Evolutionary conservation across 768 basidiomycete genomes (phyloP), one percentile per base, ranked within the genome.

Genomic region (Lactarius trivialis): DNA sequence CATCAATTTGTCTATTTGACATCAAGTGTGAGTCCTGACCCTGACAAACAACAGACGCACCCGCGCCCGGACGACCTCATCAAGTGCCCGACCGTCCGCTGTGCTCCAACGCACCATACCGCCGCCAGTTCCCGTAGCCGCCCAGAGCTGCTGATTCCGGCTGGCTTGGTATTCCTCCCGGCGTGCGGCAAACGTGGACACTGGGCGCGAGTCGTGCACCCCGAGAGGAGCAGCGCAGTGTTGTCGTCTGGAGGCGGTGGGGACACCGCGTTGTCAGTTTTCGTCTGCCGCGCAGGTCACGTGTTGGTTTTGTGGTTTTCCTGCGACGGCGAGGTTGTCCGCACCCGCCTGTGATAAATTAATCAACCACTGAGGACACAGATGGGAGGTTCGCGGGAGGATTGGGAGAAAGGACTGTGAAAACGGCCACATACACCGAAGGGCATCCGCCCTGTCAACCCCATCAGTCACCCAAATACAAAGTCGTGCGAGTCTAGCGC

Each of bases 41-140:
- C 85, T 82, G 60, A 94, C 77, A 73, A 97, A 97, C 70, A 91
- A 75, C 73, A 97, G 74, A 0, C 95, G 94, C 60, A 86, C 79
- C 76, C 88, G 19, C 19, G 17, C 19, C 6, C 17, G 4, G 17
- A 41, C 41, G 9, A n/a, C 41, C 39, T 41, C 19, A 1, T 41
- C 89, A 51, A 98, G 8, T n/a, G n/a, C 41, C n/a, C n/a, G 41
- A 43, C 21, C n/a, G 3, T 43, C n/a, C 4, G 41, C n/a, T 9
- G 9, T 3, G 41, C 41, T 21, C 9, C 41, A 43, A 21, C n/a
- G 41, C 9, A 21, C 41, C n/a, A 2, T 4, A 15, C 73, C 82
- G 60, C 84, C 86, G 3, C 78, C 73, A 15, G 74, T 78, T 75
- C 81, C 82, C 24, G 82, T 84, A 11, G 1, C 24, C 7, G 7